Evolutionary conservation across 208 protist genomes (phyloP).

Genomic region (Phytomonas francai): DNA sequence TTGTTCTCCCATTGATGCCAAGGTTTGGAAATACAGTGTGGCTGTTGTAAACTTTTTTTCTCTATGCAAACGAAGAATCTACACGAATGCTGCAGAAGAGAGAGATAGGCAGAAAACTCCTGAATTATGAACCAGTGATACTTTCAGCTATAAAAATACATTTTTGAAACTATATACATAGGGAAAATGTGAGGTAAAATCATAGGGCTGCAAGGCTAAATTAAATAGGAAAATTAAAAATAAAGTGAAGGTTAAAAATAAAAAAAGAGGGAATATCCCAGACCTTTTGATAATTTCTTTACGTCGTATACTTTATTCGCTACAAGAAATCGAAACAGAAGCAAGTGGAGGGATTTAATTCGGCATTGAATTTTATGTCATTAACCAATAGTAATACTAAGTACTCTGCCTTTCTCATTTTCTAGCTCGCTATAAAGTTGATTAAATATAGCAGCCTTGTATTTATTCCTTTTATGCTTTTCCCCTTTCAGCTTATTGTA

Average conservation of each 20-base stretch:
- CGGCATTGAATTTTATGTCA: background rate
- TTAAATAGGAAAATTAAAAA: background rate
- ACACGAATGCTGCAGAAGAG: background rate
- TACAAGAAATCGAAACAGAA: background rate
- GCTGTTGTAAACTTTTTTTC: background rate
- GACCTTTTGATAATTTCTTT: background rate
- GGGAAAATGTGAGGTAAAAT: background rate
- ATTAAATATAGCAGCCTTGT: background rate
- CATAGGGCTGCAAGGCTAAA: background rate
- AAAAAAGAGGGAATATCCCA: background rate
- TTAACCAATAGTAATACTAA: constrained; percentile 7
- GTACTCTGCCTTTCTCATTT: constrained; percentile 6
- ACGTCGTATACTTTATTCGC: background rate
- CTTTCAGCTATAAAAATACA: background rate
- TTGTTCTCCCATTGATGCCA: constrained; percentile 85
- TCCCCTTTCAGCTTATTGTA: background rate
- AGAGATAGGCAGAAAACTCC: background rate
- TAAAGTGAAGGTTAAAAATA: background rate
- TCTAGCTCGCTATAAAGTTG: background rate
- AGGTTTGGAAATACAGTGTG: background rate
- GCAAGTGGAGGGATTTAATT: background rate
- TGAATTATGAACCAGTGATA: background rate
- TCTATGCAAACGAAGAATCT: background rate
- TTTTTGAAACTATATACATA: background rate
- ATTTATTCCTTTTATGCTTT: background rate